These are phyloP conservation scores for Letharia lupina DNA, from an alignment of 495 filamentous ascomycete species.

Conservation along the genomic window DNA sequence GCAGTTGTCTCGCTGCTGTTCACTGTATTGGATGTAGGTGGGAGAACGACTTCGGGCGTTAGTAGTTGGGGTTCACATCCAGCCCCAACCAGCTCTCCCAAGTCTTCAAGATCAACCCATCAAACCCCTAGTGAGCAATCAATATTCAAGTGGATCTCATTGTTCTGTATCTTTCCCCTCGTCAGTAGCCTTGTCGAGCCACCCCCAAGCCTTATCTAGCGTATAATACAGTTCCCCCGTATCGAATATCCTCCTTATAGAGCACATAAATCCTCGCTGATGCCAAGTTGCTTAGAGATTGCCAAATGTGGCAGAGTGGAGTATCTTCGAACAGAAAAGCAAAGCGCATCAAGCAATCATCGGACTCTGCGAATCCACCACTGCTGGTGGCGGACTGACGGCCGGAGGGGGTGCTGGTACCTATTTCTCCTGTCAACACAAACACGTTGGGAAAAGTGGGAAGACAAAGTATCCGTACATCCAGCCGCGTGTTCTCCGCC, in stretches of 20 bases:
- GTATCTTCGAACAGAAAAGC: slow-evolving; percentile 9
- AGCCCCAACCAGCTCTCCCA: background rate
- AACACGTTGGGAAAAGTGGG: background rate
- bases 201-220: background rate
- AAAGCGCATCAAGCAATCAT: slow-evolving; percentile 24
- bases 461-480: slow-evolving; percentile 41
- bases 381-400: slow-evolving; percentile 13
- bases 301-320: slow-evolving; percentile 22
- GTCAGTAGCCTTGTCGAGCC: background rate
- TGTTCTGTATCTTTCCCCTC: background rate
- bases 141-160: background rate
- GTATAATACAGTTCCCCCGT: background rate
- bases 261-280: background rate
- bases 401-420: slow-evolving; percentile 23
- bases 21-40: background rate
- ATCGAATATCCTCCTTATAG: background rate
- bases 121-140: background rate
- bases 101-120: background rate
- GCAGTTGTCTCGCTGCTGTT: background rate
- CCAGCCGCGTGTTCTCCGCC: slow-evolving; percentile 81
- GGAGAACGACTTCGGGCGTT: background rate
- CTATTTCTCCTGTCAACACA: slow-evolving; percentile 10
- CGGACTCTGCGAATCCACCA: slow-evolving; percentile 14
- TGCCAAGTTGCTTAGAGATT: background rate
- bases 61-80: background rate